phyloP scores from a whole-genome alignment of 139 green algal species.

The Coelastrella sp. region DNA sequence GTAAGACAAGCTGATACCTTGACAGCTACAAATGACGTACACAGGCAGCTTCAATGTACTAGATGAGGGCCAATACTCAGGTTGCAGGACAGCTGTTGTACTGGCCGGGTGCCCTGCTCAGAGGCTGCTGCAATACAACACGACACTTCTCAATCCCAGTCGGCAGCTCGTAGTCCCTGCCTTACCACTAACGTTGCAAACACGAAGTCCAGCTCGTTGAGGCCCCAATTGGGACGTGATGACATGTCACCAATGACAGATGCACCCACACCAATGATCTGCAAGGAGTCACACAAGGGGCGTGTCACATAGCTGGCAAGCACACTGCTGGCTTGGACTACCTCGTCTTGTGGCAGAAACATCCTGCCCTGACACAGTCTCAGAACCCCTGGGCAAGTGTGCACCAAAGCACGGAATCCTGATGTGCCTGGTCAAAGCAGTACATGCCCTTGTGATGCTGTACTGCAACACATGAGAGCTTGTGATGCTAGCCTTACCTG shows the following conservation, averaged over 20 bases:
- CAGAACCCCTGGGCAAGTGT: too few relatives aligned
- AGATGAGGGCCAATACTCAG: too few relatives aligned
- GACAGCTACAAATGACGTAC: too few relatives aligned
- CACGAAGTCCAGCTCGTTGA: slow-evolving; percentile 99
- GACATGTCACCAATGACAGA: slow-evolving; percentile 96
- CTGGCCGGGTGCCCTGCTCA: too few relatives aligned
- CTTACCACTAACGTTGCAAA: slow-evolving; percentile 92
- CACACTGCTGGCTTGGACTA: not conserved
- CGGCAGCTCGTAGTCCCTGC: not conserved
- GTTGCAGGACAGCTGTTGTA: too few relatives aligned
- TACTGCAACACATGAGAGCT: not conserved
- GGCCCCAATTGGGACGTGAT: slow-evolving; percentile 92
- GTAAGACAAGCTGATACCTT: too few relatives aligned
- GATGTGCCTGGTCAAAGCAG: not conserved
- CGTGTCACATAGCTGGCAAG: not conserved
- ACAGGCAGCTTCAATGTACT: too few relatives aligned
- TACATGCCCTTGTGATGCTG: not conserved
- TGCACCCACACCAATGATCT: slow-evolving; percentile 94
- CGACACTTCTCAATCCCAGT: too few relatives aligned
- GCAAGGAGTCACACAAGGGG: not conserved
- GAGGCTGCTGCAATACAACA: too few relatives aligned
- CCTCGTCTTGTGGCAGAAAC: too few relatives aligned
- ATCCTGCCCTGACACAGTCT: too few relatives aligned
- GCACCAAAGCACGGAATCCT: not conserved
- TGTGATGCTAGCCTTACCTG: slow-evolving; percentile 66